Percentiles rank a stretch among this genome's conserved stretches.
phyloP scores from a whole-genome alignment of 2,329 filamentous ascomycete genomes.

The Nemania diffusa region DNA sequence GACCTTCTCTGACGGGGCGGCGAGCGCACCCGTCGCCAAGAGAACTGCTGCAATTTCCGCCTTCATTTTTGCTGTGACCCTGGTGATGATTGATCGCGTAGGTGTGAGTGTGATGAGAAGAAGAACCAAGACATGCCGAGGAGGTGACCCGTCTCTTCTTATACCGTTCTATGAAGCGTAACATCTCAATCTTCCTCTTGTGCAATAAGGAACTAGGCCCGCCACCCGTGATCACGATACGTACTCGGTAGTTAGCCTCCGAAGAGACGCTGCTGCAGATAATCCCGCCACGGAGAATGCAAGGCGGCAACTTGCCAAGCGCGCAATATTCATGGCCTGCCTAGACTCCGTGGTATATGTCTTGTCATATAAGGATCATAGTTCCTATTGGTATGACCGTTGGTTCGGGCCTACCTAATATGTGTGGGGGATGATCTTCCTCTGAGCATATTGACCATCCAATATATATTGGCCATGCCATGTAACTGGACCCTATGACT shows the following conservation, averaged over 20 bases:
- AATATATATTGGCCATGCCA: conserved; percentile 39
- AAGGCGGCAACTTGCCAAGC: conserved; percentile 36
- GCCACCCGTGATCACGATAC: conserved; percentile 42
- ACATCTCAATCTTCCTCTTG: conserved; percentile 9
- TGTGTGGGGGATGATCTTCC: conserved; percentile 33
- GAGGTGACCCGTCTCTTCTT: conserved; percentile 40
- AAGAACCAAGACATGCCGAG: conserved; percentile 29
- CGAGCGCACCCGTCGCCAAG: conserved; percentile 46
- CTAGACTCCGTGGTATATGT: conserved; percentile 36
- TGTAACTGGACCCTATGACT: conserved; percentile 32
- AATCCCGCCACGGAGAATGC: conserved; percentile 39
- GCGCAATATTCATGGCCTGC: conserved; percentile 24
- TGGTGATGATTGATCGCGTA: conserved; percentile 36
- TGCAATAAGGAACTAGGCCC: conserved; percentile 50
- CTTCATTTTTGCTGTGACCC: conserved; percentile 48
- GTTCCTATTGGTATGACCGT: conserved; percentile 43
- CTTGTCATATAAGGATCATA: conserved; percentile 36
- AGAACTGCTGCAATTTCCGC: conserved; percentile 41
- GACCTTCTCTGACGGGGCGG: conserved; percentile 43
- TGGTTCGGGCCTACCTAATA: conserved; percentile 44
- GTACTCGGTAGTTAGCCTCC: conserved; percentile 47
- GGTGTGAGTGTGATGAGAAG: conserved; percentile 41
- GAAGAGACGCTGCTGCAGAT: conserved; percentile 41
- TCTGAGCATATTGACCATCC: conserved; percentile 39
- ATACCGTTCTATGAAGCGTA: conserved; percentile 36